These are phyloP conservation scores for Boletus insuetus DNA, from an alignment of 768 basidiomycete genomes.

Conservation along the genomic window DNA sequence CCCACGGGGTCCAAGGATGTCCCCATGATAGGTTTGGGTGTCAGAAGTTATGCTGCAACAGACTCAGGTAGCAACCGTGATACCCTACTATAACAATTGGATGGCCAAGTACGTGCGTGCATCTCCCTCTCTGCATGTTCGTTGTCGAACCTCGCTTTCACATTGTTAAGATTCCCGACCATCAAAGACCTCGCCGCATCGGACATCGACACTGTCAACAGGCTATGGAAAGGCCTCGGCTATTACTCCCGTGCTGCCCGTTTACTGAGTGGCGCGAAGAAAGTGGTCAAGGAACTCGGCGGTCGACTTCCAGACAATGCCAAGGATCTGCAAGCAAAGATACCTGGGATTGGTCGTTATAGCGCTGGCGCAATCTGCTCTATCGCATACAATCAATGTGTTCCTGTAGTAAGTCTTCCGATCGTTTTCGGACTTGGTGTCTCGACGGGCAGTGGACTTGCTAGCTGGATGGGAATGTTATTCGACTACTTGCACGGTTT, in stretches of 20 bases:
- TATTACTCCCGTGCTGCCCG: slow-evolving; percentile 88
- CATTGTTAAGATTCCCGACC: slow-evolving; percentile 67
- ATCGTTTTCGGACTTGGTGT: not conserved
- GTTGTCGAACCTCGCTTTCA: not conserved
- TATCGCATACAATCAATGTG: slow-evolving; percentile 83
- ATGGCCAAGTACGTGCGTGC: slow-evolving; percentile 60
- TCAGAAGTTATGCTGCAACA: slow-evolving; percentile 97
- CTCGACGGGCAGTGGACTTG: not conserved
- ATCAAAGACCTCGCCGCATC: slow-evolving; percentile 69
- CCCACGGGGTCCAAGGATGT: not conserved
- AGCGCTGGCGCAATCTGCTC: slow-evolving; percentile 83
- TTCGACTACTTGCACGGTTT: slow-evolving; percentile 79
- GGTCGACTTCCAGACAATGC: slow-evolving; percentile 81
- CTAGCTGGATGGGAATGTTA: slow-evolving; percentile 89
- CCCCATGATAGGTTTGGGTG: slow-evolving; percentile 65
- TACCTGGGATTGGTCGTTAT: slow-evolving; percentile 88
- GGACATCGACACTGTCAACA: slow-evolving; percentile 81
- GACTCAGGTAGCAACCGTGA: slow-evolving; percentile 91
- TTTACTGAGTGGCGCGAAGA: slow-evolving; percentile 80
- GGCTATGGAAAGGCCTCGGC: slow-evolving; percentile 88
- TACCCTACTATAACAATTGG: slow-evolving; percentile 90
- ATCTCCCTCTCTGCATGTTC: not conserved
- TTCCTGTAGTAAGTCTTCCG: slow-evolving; percentile 68
- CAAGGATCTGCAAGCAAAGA: slow-evolving; percentile 73
- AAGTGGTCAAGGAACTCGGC: slow-evolving; percentile 58